Base-by-base conservation (phyloP, 495 filamentous ascomycete genomes). In the Ascodesmis nigricans region DNA sequence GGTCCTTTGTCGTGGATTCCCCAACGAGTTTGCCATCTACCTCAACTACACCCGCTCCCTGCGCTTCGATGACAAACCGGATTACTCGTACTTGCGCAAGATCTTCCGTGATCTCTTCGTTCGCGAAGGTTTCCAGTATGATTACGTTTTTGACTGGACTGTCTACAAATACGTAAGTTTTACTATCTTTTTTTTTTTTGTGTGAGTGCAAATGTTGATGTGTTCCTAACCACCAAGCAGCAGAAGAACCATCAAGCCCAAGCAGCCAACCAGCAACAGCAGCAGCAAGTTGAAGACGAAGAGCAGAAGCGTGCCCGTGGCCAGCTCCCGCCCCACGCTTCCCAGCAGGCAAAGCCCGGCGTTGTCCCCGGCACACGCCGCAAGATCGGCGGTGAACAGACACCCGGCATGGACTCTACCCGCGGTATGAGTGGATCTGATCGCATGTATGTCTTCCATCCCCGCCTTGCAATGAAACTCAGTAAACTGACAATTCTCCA, bases 71-170 rank as follows among this genome's bases (percentile, higher is more conserved):
- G 90, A 99, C 68, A 95, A 95, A 71, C 90, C 90, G 17, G 90
- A 99, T 54, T 99, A 99, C 64, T 93, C 84, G 19, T 95, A 99
- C 59, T 80, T 99, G 15, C 80, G 90, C 57, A 99, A 99, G 75
- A 95, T 99, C 60, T 95, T 99, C 77, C 81, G 90, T 35, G 90
- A 99, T 57, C 75, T 99, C 31, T 99, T 99, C 47, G 90, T 99
- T 42, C 83, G 90, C 42, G 90, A 95, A 55, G 87, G 83, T 17
- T 99, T 99, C 72, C 90, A 99, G 60, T 99, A 99, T 53, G 90
- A 99, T 58, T 95, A 99, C 47, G 90, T 99, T 48, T 99, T 99
- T 54, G 90, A 99, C 59, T 99, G 90, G 90, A 99, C 90, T 39
- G 90, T 99, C 52, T 95, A 99, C 69, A 99, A 95, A 68, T 99